These are phyloP conservation scores for Sorghum bicolor DNA, from an alignment of 176 grass and related monocot species.

Conservation along the genomic window Sorghum_bicolor_NCBIv3 NC_012878.2:534001-534500, in stretches of 20 bases:
- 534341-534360: conserved; percentile 46
- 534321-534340: conserved; percentile 39
- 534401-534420: conserved; percentile 83
- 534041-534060: background rate
- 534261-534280: conserved; percentile 45
- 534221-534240: conserved; percentile 25
- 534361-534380: conserved; percentile 68
- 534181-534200: conserved; percentile 59
- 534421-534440: conserved; percentile 36
- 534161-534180: conserved; percentile 26
- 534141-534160: conserved; percentile 38
- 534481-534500: conserved; percentile 11
- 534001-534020: background rate
- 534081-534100: conserved; percentile 2
- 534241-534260: conserved; percentile 58
- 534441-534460: background rate
- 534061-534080: background rate
- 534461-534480: background rate
- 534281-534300: conserved; percentile 54
- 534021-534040: background rate
- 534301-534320: conserved; percentile 81
- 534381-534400: conserved; percentile 52
- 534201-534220: conserved; percentile 58
- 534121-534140: conserved; percentile 39
- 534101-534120: conserved; percentile 32